Evolutionary conservation across 2,329 filamentous ascomycete species (phyloP).

Genomic region (Bipolaris bicolor): DNA sequence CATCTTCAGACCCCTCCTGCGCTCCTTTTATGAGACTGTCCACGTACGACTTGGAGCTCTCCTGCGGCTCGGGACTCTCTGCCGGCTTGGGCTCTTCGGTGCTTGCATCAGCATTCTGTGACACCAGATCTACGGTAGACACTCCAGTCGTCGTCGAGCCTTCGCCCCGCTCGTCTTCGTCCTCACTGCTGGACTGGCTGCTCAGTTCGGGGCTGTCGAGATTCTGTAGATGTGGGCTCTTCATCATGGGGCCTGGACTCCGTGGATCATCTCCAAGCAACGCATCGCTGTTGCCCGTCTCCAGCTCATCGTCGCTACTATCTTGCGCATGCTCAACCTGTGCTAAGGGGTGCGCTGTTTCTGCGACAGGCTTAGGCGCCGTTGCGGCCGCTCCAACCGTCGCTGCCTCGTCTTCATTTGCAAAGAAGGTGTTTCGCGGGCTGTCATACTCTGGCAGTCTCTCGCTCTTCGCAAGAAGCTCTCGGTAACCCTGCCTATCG

Average conservation of each 20-base stretch:
- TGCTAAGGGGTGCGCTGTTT: slow-evolving; percentile 38
- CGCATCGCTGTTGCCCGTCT: slow-evolving; percentile 6
- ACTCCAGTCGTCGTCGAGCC: slow-evolving; percentile 18
- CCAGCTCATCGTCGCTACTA: slow-evolving; percentile 28
- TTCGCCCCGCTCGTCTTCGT: slow-evolving; percentile 37
- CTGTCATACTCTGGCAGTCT: slow-evolving; percentile 58
- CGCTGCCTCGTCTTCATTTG: slow-evolving; percentile 53
- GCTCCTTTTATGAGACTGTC: slow-evolving; percentile 9
- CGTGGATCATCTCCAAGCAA: slow-evolving; percentile 32
- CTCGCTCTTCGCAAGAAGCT: slow-evolving; percentile 73
- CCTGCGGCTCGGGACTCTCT: slow-evolving; percentile 5
- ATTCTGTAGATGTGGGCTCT: slow-evolving; percentile 48
- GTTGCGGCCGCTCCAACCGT: slow-evolving; percentile 58
- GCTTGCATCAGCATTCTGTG: slow-evolving; percentile 3
- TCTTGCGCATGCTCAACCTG: slow-evolving; percentile 34
- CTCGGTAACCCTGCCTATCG: slow-evolving; percentile 74
- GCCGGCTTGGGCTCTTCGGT: neutral
- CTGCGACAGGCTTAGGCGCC: slow-evolving; percentile 47
- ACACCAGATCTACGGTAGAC: slow-evolving; percentile 10
- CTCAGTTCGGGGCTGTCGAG: slow-evolving; percentile 50
- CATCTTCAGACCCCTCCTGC: neutral
- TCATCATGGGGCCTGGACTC: slow-evolving; percentile 47
- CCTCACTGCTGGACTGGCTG: slow-evolving; percentile 44
- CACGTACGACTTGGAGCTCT: slow-evolving; percentile 13
- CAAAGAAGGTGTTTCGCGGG: slow-evolving; percentile 55